Evolutionary conservation across 768 basidiomycete genomes (phyloP).

Genomic region (Saitozyma sp.): DNA sequence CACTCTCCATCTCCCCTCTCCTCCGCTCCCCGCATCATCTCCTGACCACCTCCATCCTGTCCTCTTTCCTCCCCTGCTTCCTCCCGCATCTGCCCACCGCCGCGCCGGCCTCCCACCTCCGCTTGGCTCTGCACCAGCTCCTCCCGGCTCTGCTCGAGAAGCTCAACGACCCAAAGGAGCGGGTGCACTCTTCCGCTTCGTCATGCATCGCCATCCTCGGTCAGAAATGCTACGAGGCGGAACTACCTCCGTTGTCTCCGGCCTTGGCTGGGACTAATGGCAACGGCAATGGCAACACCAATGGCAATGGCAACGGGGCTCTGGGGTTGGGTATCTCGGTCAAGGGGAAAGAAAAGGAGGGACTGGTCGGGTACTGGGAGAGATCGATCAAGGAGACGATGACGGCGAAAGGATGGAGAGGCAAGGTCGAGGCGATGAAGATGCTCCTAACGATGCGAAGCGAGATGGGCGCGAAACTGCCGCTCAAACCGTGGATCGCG

Average conservation of each 20-base stretch:
- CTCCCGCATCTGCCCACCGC: conserved; percentile 28
- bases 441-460: conserved; percentile 27
- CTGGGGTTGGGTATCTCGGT: conserved; percentile 2
- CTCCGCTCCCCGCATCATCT: conserved; percentile 32
- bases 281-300: not conserved
- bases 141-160: conserved; percentile 46
- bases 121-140: conserved; percentile 27
- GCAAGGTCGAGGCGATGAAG: conserved; percentile 46
- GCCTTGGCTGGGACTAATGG: not conserved
- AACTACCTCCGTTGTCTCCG: conserved; percentile 8
- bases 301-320: not conserved
- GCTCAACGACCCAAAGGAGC: conserved; percentile 48
- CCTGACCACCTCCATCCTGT: conserved; percentile 26
- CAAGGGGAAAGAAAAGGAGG: conserved; percentile 49
- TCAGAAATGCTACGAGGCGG: conserved; percentile 33
- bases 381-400: conserved; percentile 35
- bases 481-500: conserved; percentile 65
- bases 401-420: conserved; percentile 36
- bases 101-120: conserved; percentile 24
- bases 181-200: conserved; percentile 35
- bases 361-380: conserved; percentile 35
- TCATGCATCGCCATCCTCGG: conserved; percentile 31
- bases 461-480: conserved; percentile 25
- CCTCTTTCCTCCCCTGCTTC: conserved; percentile 42
- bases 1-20: conserved; percentile 27